Evolutionary conservation across 2,329 filamentous ascomycete genomes (phyloP).

Genomic region (Aureobasidium uvarum): DNA sequence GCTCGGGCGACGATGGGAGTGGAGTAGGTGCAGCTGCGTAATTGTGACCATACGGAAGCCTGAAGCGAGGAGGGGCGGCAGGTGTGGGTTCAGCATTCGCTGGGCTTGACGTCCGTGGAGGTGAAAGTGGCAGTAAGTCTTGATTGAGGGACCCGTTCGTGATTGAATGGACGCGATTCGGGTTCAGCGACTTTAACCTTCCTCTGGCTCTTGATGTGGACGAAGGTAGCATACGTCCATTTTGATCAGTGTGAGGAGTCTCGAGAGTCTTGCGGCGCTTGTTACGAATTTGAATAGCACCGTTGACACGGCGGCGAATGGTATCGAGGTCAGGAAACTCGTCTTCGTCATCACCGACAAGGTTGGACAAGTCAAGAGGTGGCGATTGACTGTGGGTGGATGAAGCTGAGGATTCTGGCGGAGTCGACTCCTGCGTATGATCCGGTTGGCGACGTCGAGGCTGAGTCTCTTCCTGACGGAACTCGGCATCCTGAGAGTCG

Average conservation of each 20-base stretch:
- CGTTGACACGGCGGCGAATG: slow-evolving; percentile 28
- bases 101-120: slow-evolving; percentile 25
- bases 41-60: slow-evolving; percentile 22
- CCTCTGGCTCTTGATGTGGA: slow-evolving; percentile 15
- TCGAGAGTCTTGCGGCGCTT: slow-evolving; percentile 31
- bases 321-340: slow-evolving; percentile 37
- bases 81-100: not conserved
- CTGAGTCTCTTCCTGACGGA: slow-evolving; percentile 16
- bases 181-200: slow-evolving; percentile 3
- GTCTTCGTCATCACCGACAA: slow-evolving; percentile 30
- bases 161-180: not conserved
- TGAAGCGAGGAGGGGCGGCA: slow-evolving; percentile 12
- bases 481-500: slow-evolving; percentile 20
- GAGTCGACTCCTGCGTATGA: slow-evolving; percentile 24
- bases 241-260: not conserved
- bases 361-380: slow-evolving; percentile 20
- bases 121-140: slow-evolving; percentile 24
- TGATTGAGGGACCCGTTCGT: not conserved
- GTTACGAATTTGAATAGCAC: slow-evolving; percentile 28
- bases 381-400: not conserved
- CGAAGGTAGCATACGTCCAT: not conserved
- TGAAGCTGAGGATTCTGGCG: slow-evolving; percentile 10
- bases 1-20: slow-evolving; percentile 27
- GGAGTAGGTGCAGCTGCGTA: slow-evolving; percentile 27
- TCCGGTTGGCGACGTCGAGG: not conserved